Base-by-base conservation (phyloP, 495 filamentous ascomycete species). In the Aspergillus baeticus region DNA sequence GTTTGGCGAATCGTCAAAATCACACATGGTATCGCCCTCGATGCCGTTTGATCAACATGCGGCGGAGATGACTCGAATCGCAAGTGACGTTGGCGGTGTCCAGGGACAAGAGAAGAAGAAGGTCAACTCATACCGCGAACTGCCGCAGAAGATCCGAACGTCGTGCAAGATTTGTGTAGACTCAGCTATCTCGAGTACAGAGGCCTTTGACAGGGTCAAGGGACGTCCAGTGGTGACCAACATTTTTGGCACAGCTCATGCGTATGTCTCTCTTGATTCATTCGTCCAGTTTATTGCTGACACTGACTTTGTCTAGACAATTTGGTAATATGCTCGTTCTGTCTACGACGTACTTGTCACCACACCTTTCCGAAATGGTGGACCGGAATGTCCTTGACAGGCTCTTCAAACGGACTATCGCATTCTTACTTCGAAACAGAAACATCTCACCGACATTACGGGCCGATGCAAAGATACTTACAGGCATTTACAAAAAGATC, bases 301-400 rank as follows among this genome's bases (percentile, higher is more conserved):
- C 51, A 23, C 39, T 62, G 34, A 61, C 54, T 0, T 50, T 29
- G 6, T 6, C 23, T 10, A 36, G 92, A 10, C 94, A 98, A 92
- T 98, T 96, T 71, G 94, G 94, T 47, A 98, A 98, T 66, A 85
- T 97, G 65, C 75, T 98, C 39, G 89, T 92, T 6, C 83, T 98
- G 2, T 84, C 90, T 18, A 91, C 93, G 1, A 88, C 86, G 5
- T 93, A 84, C 68, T 68, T 81, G 85, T 72, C 82, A 54, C 26
- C 26, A 3, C 45, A 76, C 31, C 80, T 91, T 0, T 64, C 62
- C 2, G 63, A 70, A 8, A 76, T 81, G 17, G 77, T 93, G 41
- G 63, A 78, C 8, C 65, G 65, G 44, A 64, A 77, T 0, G 64
- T 65, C 3, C 74, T 95, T 3, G 76, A 73, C 2, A 57, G 65